A percentile compares a stretch with the other conserved stretches of the same genome.
phyloP scores from a whole-genome alignment of 2,329 filamentous ascomycete genomes.

The Microsporum audouinii region DNA sequence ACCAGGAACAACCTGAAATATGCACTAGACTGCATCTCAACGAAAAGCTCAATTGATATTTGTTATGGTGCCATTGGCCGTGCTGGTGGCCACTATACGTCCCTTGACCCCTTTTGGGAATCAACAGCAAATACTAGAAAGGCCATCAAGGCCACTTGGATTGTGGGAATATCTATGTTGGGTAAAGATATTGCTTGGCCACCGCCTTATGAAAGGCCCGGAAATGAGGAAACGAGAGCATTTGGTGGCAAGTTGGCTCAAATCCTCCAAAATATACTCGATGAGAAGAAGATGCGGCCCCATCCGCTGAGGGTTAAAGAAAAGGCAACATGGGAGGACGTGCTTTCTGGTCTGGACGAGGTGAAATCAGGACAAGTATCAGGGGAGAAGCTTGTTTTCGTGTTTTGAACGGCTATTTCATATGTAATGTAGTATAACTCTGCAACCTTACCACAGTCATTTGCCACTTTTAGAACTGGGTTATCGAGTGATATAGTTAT shows the following conservation, averaged over 20 bases:
- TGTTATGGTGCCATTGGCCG: conserved; percentile 18
- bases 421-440: background rate
- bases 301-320: conserved; percentile 4
- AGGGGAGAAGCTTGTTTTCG: conserved; percentile 1
- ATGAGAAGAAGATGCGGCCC: conserved; percentile 4
- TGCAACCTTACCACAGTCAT: background rate
- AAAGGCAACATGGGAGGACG: background rate
- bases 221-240: conserved; percentile 6
- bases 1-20: conserved; percentile 11
- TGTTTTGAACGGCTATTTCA: background rate
- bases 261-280: conserved; percentile 3
- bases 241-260: background rate
- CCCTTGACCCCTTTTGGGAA: conserved; percentile 13
- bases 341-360: background rate
- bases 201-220: conserved; percentile 4
- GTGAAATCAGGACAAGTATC: background rate
- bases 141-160: conserved; percentile 13
- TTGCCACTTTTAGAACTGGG: too few relatives aligned
- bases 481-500: too few relatives aligned
- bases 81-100: conserved; percentile 16
- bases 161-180: conserved; percentile 13
- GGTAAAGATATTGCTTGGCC: conserved; percentile 12
- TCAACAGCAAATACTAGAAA: background rate
- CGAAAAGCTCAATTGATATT: conserved; percentile 11
- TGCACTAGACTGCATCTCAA: conserved; percentile 13